Conservation (phyloP, 2,329 filamentous ascomycete genomes). For the Hymenoscyphus infarciens region DNA sequence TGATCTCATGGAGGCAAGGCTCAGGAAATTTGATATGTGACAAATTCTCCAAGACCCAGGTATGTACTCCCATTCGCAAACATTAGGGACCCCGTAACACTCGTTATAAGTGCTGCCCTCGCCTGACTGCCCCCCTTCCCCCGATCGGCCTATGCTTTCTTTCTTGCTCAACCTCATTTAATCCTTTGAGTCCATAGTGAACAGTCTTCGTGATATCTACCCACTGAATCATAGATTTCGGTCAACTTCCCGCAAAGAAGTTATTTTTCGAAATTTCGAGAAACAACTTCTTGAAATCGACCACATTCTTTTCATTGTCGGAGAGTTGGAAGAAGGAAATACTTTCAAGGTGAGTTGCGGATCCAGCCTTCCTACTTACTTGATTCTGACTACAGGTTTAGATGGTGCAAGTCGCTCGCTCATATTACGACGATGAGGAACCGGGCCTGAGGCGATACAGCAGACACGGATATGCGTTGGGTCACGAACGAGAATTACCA, state of each 20-base stretch:
- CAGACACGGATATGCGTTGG: conserved; percentile 26
- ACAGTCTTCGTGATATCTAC: conserved; percentile 1
- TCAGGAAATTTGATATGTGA: background rate
- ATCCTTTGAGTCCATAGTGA: conserved; percentile 1
- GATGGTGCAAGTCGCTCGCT: conserved; percentile 5
- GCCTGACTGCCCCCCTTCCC: conserved; percentile 6
- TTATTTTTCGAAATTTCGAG: background rate
- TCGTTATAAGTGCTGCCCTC: conserved; percentile 20
- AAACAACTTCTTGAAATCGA: background rate
- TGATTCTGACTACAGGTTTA: background rate
- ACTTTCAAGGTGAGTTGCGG: background rate
- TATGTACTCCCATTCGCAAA: conserved; percentile 14
- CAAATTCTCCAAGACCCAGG: background rate
- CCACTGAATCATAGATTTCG: background rate
- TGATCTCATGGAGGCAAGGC: background rate
- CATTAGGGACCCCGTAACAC: conserved; percentile 22
- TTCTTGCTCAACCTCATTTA: conserved; percentile 9
- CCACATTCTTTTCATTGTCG: background rate
- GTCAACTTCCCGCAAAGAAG: background rate
- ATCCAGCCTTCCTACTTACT: background rate
- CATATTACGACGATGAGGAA: conserved; percentile 28
- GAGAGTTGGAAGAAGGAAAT: background rate
- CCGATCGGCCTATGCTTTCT: conserved; percentile 16
- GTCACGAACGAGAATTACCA: conserved; percentile 29
- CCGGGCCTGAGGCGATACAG: conserved; percentile 26